Evolutionary conservation across 179 eudicot genomes (phyloP).

Genomic region (Beta corolliflora): DNA sequence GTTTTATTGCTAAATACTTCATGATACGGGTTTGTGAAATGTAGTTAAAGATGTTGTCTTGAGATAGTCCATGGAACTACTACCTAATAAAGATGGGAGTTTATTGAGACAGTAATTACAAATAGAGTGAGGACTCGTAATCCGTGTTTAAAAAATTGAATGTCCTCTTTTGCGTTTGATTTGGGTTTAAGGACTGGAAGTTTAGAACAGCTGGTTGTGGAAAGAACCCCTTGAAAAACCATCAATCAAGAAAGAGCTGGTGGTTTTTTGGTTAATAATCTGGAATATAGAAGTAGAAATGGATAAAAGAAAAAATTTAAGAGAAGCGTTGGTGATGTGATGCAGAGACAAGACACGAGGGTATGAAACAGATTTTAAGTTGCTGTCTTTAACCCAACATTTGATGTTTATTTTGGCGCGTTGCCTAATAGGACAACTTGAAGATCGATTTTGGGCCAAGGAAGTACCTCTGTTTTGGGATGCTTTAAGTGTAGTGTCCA

Average conservation of each 20-base stretch:
- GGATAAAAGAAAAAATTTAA: not conserved
- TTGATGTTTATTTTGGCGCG: not conserved
- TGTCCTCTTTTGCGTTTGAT: no score
- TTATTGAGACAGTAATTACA: no score
- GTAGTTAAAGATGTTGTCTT: not conserved
- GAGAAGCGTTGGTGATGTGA: not conserved
- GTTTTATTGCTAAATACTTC: not conserved
- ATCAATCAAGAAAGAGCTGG: no score
- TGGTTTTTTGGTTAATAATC: not conserved
- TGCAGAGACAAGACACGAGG: not conserved
- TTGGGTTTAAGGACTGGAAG: no score
- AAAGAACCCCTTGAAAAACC: no score
- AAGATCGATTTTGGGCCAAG: not conserved
- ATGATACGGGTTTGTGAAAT: not conserved
- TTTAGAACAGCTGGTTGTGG: no score
- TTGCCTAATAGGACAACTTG: not conserved
- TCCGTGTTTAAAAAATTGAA: no score
- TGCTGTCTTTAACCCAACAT: not conserved
- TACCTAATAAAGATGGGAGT: no score
- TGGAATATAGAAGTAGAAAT: not conserved
- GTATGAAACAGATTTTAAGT: not conserved
- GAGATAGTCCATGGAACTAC: no score
- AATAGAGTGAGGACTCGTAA: no score
- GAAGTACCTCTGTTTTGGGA: not conserved
- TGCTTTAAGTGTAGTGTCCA: not conserved